phyloP scores from a whole-genome alignment of 768 basidiomycete species.

The Suillus bovinus region DNA sequence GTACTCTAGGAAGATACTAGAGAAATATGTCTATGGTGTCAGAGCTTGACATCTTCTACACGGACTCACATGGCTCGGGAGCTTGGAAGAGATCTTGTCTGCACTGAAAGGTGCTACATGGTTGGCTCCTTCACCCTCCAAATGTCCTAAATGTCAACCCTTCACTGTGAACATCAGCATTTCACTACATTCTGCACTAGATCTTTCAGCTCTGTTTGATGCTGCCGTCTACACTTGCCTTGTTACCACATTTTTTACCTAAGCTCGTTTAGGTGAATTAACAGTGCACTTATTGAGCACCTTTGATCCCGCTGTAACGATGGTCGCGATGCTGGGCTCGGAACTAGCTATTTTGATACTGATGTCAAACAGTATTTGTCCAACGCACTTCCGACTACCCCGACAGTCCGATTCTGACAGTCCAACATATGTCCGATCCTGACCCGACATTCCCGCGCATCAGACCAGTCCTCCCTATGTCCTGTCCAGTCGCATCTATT shows the following conservation, averaged over 20 bases:
- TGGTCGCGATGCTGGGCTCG: too few relatives aligned
- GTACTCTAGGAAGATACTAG: not conserved
- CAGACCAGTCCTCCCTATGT: too few relatives aligned
- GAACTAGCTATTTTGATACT: too few relatives aligned
- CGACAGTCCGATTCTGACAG: too few relatives aligned
- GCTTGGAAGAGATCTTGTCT: not conserved
- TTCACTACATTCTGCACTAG: rapidly evolving
- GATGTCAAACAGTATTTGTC: too few relatives aligned
- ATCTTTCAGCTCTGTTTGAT: rapidly evolving
- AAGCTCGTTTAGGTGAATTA: too few relatives aligned
- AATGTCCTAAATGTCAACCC: not conserved
- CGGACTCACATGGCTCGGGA: not conserved
- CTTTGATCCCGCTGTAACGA: too few relatives aligned
- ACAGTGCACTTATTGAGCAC: too few relatives aligned
- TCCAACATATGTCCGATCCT: too few relatives aligned
- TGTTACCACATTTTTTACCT: not conserved
- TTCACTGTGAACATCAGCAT: not conserved
- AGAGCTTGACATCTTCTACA: not conserved
- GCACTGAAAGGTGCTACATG: not conserved
- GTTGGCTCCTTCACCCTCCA: rapidly evolving
- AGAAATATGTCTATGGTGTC: not conserved
- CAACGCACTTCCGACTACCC: too few relatives aligned
- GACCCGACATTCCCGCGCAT: too few relatives aligned
- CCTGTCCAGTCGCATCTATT: too few relatives aligned
- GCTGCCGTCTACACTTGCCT: not conserved